These are phyloP conservation scores for Macrocystidia cucumis DNA, from an alignment of 1,284 basidiomycete species.

Conservation along the genomic window DNA sequence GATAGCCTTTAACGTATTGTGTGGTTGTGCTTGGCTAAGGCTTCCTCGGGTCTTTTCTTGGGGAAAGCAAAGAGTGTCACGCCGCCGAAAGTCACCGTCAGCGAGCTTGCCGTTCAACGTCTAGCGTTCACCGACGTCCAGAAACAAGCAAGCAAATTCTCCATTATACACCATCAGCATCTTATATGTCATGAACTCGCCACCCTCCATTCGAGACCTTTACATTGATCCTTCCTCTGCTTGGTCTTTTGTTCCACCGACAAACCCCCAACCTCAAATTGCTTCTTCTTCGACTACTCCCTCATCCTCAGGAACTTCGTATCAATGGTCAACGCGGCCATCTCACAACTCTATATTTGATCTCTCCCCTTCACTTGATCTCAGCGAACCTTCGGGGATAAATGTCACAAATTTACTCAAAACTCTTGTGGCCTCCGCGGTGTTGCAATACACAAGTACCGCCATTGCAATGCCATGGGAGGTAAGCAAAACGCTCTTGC, in stretches of 20 bases:
- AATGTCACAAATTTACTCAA: conserved; percentile 51
- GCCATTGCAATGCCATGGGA: conserved; percentile 96
- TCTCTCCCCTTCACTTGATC: conserved; percentile 49
- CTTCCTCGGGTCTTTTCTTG: too few species aligned
- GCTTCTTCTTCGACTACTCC: conserved; percentile 22
- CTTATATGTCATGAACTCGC: conserved; percentile 36
- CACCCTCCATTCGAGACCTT: conserved; percentile 62
- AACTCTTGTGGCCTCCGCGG: conserved; percentile 55
- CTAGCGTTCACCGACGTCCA: too few species aligned
- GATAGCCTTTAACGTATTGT: too few species aligned
- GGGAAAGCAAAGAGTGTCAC: too few species aligned
- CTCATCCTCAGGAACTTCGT: conserved; percentile 19
- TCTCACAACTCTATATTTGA: conserved; percentile 62
- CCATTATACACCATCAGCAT: too few species aligned
- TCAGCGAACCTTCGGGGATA: conserved; percentile 41
- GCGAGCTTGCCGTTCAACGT: too few species aligned
- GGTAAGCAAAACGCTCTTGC: conserved; percentile 91
- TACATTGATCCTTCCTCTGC: conserved; percentile 55
- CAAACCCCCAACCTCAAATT: too few species aligned
- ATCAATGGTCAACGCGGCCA: conserved; percentile 57
- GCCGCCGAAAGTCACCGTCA: too few species aligned
- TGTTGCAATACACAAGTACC: conserved; percentile 76
- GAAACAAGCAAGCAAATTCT: too few species aligned
- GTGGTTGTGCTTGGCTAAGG: too few species aligned
- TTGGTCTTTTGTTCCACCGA: conserved; percentile 58